phyloP scores from a whole-genome alignment of 805 yeast genomes.

The Schwanniomyces vanrijiae region DNA sequence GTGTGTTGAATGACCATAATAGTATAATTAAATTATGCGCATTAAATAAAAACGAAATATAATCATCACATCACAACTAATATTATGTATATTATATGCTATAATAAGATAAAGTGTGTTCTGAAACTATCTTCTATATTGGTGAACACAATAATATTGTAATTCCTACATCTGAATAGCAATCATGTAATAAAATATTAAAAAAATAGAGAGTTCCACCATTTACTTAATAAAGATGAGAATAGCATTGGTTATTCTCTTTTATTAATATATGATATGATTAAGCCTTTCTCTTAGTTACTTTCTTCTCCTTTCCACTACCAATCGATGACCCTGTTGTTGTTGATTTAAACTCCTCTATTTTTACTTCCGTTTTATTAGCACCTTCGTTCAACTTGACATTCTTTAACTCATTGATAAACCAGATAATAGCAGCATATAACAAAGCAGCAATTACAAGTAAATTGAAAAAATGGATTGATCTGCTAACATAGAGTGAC shows the following conservation, averaged over 20 bases:
- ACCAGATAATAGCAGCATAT: slow-evolving; percentile 88
- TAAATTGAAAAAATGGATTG: slow-evolving; percentile 64
- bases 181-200: too few relatives aligned
- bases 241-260: too few relatives aligned
- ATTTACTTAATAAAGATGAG: too few relatives aligned
- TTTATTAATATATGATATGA: too few relatives aligned
- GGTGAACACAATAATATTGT: too few relatives aligned
- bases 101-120: too few relatives aligned
- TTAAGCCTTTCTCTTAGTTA: neutral
- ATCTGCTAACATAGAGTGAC: slow-evolving; percentile 60
- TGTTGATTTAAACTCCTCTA: neutral
- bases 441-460: slow-evolving; percentile 59
- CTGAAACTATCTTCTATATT: too few relatives aligned
- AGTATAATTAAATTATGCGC: neutral
- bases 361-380: neutral
- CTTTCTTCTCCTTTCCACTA: neutral
- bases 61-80: neutral
- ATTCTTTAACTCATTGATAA: slow-evolving; percentile 62
- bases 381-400: slow-evolving; percentile 45
- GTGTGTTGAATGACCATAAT: neutral
- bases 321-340: neutral
- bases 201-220: too few relatives aligned
- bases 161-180: too few relatives aligned
- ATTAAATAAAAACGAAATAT: neutral
- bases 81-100: too few relatives aligned